These are phyloP conservation scores for Kokia cookei DNA, from an alignment of 441 rosid genomes.

Conservation along the genomic window DNA sequence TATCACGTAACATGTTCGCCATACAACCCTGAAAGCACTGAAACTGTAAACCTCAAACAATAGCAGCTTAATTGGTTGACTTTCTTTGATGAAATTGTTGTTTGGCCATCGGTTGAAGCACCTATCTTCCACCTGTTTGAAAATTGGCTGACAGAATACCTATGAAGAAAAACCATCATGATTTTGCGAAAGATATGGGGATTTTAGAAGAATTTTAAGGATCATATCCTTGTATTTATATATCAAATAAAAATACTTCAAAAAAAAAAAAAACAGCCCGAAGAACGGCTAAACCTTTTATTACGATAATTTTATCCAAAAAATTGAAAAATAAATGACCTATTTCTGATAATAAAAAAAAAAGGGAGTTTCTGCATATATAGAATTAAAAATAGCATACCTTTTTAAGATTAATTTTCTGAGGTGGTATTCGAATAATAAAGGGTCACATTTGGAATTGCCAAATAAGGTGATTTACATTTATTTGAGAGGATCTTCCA, in stretches of 20 bases:
- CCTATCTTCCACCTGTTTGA: slow-evolving; percentile 40
- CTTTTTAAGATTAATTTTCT: neutral
- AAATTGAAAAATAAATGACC: too few relatives aligned
- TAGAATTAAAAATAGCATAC: neutral
- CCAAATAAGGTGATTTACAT: neutral
- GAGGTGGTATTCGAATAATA: neutral
- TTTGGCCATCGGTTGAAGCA: slow-evolving; percentile 36
- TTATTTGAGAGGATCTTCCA: neutral
- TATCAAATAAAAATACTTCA: too few relatives aligned
- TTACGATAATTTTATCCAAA: too few relatives aligned
- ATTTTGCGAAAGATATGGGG: neutral
- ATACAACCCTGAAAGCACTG: slow-evolving; percentile 43
- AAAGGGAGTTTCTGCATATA: too few relatives aligned
- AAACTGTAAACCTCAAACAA: slow-evolving; percentile 29
- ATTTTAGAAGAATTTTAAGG: too few relatives aligned
- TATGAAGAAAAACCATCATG: neutral
- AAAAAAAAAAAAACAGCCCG: too few relatives aligned
- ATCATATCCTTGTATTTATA: too few relatives aligned
- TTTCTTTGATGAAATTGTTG: slow-evolving; percentile 36
- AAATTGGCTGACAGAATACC: slow-evolving; percentile 54
- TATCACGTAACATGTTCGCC: slow-evolving; percentile 58
- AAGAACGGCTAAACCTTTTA: too few relatives aligned
- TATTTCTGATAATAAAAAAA: too few relatives aligned
- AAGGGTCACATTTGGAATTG: neutral
- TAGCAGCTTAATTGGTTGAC: slow-evolving; percentile 21